Evolutionary conservation across 2,329 filamentous ascomycete species (phyloP).

Genomic region (Celoporthe dispersa): DNA sequence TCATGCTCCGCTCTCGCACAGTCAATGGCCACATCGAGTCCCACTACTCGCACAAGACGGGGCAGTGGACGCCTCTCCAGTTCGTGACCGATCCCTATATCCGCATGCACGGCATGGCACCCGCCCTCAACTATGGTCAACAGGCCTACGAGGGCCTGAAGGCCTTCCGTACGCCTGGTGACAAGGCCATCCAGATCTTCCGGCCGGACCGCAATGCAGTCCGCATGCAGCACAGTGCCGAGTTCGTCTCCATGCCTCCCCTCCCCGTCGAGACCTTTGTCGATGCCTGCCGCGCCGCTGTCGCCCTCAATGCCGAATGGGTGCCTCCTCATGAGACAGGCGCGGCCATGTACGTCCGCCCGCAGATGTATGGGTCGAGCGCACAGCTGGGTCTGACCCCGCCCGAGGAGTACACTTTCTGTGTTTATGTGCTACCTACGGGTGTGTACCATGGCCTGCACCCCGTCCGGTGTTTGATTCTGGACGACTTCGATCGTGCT

Average conservation of each 20-base stretch:
- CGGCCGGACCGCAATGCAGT: conserved; percentile 82
- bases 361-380: conserved; percentile 83
- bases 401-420: conserved; percentile 90
- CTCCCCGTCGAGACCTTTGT: conserved; percentile 80
- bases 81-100: conserved; percentile 86
- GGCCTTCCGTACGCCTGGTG: conserved; percentile 80
- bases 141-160: conserved; percentile 99
- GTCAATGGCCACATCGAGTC: conserved; percentile 96
- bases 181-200: conserved; percentile 79
- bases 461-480: conserved; percentile 83
- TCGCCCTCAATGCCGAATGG: conserved; percentile 85
- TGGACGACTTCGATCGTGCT: conserved; percentile 91
- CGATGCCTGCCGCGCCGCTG: conserved; percentile 76
- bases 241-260: conserved; percentile 80
- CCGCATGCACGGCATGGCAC: conserved; percentile 91
- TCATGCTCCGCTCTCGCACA: conserved; percentile 39
- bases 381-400: conserved; percentile 86
- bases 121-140: conserved; percentile 94
- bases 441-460: conserved; percentile 92
- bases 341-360: conserved; percentile 90
- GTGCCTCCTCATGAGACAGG: conserved; percentile 89
- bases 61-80: conserved; percentile 75
- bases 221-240: conserved; percentile 83
- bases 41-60: conserved; percentile 74
- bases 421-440: conserved; percentile 87